A percentile compares a stretch with the other conserved stretches of the same genome.
These are phyloP conservation scores for Pseudozyma sp. DNA, from an alignment of 1,284 basidiomycete genomes.

Conservation along the genomic window DNA sequence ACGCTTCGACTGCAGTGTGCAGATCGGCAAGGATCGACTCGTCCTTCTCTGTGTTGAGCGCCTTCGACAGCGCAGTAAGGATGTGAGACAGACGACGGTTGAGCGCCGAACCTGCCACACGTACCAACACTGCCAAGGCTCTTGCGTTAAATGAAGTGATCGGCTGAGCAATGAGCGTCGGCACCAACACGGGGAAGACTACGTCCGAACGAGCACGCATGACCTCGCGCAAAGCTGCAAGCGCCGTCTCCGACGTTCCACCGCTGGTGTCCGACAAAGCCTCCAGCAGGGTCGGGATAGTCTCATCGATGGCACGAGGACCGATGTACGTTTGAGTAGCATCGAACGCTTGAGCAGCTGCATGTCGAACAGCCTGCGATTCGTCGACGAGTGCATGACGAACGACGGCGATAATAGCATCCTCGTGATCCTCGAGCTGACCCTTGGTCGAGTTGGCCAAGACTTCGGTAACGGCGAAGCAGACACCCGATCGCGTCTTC, in stretches of 20 bases:
- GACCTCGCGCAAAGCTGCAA: slow-evolving; percentile 89
- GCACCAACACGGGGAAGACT: slow-evolving; percentile 98
- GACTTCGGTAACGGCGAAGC: slow-evolving; percentile 86
- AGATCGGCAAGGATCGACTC: slow-evolving; percentile 44
- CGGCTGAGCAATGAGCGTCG: slow-evolving; percentile 87
- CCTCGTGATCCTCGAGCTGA: slow-evolving; percentile 90
- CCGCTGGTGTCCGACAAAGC: slow-evolving; percentile 74
- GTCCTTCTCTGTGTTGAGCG: slow-evolving; percentile 58
- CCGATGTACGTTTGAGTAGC: slow-evolving; percentile 90
- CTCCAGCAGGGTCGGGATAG: slow-evolving; percentile 92
- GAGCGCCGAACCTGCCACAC: slow-evolving; percentile 89
- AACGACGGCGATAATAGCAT: slow-evolving; percentile 82
- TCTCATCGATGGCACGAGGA: slow-evolving; percentile 91
- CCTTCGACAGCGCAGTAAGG: slow-evolving; percentile 62
- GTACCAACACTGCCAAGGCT: slow-evolving; percentile 88
- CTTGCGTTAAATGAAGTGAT: slow-evolving; percentile 97
- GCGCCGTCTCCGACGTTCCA: slow-evolving; percentile 92
- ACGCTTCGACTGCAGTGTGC: slow-evolving; percentile 49
- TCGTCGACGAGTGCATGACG: slow-evolving; percentile 88
- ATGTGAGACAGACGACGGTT: slow-evolving; percentile 71
- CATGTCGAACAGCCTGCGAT: slow-evolving; percentile 85
- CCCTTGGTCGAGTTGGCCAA: slow-evolving; percentile 87
- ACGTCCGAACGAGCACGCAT: slow-evolving; percentile 72
- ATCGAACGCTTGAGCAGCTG: slow-evolving; percentile 94
- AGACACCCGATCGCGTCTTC: slow-evolving; percentile 86